Base-by-base conservation (phyloP, 768 basidiomycete species). In the Pisolithus tinctorius region DNA sequence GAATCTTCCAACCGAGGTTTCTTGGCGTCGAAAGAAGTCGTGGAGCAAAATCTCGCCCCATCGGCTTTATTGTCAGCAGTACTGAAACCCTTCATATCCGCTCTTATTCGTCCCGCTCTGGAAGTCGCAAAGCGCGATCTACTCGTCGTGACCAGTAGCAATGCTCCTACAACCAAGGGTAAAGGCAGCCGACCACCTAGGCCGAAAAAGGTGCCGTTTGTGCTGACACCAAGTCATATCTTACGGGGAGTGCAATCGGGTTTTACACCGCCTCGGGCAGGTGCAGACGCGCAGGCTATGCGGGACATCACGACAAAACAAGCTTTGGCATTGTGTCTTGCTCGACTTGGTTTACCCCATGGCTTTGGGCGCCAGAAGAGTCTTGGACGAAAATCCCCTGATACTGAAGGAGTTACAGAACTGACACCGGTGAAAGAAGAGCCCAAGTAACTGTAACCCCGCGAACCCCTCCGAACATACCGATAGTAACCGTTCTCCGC, bases 141-240 rank as follows among this genome's bases (percentile, higher is more conserved):
- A 45, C 51, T 58, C 34, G 62, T 59, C 5, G 46, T 55, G 20
- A 49, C 53, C 29, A 58, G 48, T 37, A 16, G 30, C 45, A 57
- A 51, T 37, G 62, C 64, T 4, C 45, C 57, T 47, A 51, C 47
- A 23, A 58, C 60, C 17, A 55, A 46, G 34, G 51, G 50, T 26
- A 63, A 57, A 51, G 40, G 45, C 26, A 51, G 55, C 27, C 58
- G 62, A 27, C 49, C 60, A 49, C 60, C 54, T 50, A 63, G 53
- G 49, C 46, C n/a, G 52, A 66, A 60, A 17, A 62, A 57, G 53
- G 38, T 57, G 48, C 54, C 58, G 8, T 58, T 64, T 10, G 45
- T 71, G 42, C 59, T 75, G 42, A 71, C 73, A 1, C 74, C 73
- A 3, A 59, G 67, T 30, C 74, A 75, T 51, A 49, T 75, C 40